Percentiles rank a stretch among this genome's conserved stretches.
Evolutionary conservation across 2,329 filamentous ascomycete species (phyloP).

Genomic region (Thelonectria discophora): DNA sequence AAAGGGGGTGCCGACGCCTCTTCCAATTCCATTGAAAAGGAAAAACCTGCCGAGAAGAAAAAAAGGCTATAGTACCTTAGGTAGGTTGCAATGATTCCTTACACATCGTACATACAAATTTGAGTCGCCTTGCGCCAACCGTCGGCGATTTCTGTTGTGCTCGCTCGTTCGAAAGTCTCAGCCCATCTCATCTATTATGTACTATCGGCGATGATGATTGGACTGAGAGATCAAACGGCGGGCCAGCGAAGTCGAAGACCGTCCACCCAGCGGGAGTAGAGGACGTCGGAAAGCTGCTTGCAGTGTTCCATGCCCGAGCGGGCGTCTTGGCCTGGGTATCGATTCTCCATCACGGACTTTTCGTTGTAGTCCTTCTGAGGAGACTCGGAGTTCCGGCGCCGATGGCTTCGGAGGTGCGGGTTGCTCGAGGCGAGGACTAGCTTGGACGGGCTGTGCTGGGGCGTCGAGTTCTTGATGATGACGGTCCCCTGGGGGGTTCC

Average conservation of each 20-base stretch:
- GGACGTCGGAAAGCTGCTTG: slow-evolving; percentile 85
- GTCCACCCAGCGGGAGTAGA: slow-evolving; percentile 91
- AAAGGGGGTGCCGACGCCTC: background rate
- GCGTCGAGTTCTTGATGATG: slow-evolving; percentile 63
- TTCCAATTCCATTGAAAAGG: background rate
- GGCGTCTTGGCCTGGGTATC: slow-evolving; percentile 63
- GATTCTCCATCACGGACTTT: slow-evolving; percentile 58
- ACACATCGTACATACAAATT: slow-evolving; percentile 16
- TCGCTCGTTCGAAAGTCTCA: background rate
- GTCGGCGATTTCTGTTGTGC: background rate
- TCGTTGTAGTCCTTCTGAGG: slow-evolving; percentile 59
- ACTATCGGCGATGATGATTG: background rate
- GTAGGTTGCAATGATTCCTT: background rate
- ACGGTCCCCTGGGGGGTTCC: slow-evolving; percentile 64
- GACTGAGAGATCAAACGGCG: slow-evolving; percentile 42
- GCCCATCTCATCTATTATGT: slow-evolving; percentile 6
- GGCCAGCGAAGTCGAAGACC: slow-evolving; percentile 79
- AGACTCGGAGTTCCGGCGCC: slow-evolving; percentile 66
- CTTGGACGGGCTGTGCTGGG: slow-evolving; percentile 64
- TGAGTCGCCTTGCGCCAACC: background rate
- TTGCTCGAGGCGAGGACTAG: slow-evolving; percentile 83
- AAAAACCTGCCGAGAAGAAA: background rate
- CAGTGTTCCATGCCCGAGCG: slow-evolving; percentile 88
- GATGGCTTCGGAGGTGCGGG: slow-evolving; percentile 83
- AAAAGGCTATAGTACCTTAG: slow-evolving; percentile 19